phyloP scores from a whole-genome alignment of 345 rosid genomes.

The Populus pruinosa region DNA sequence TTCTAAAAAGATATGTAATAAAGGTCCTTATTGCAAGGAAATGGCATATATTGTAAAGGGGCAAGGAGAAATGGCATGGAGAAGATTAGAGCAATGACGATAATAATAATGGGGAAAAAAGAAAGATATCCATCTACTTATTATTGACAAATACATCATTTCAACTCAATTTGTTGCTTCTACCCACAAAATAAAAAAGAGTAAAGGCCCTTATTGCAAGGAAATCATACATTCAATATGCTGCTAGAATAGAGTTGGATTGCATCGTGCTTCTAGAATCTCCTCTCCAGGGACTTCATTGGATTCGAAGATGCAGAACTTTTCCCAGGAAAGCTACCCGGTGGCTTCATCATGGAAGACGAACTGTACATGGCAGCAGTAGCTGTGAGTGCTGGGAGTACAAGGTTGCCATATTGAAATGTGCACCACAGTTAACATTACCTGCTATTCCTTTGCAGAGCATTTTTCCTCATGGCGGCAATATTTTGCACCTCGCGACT shows the following conservation, averaged over 20 bases:
- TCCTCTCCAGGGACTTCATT: neutral
- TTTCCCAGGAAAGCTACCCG: neutral
- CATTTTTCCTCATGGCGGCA: constrained; percentile 59
- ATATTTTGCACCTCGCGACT: constrained; percentile 84
- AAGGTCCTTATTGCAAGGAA: too few species aligned
- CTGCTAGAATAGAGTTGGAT: neutral
- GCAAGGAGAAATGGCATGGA: too few species aligned
- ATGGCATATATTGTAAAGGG: too few species aligned
- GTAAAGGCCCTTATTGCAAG: too few species aligned
- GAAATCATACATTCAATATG: too few species aligned
- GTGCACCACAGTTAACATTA: constrained; percentile 16
- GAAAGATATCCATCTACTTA: too few species aligned
- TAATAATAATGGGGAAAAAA: too few species aligned
- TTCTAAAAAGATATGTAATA: too few species aligned
- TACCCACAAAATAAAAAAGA: too few species aligned
- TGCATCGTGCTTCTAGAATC: constrained; percentile 5
- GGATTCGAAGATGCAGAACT: constrained; percentile 12
- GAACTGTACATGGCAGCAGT: constrained; percentile 2
- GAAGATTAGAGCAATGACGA: too few species aligned
- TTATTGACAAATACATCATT: too few species aligned
- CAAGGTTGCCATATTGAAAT: neutral
- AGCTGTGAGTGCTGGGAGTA: neutral
- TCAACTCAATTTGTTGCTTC: too few species aligned
- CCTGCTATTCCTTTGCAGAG: constrained; percentile 55
- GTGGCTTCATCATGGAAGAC: constrained; percentile 7